phyloP scores from a whole-genome alignment of 352 stramenopile genomes.

The Phytophthora macrochlamydospora region DNA sequence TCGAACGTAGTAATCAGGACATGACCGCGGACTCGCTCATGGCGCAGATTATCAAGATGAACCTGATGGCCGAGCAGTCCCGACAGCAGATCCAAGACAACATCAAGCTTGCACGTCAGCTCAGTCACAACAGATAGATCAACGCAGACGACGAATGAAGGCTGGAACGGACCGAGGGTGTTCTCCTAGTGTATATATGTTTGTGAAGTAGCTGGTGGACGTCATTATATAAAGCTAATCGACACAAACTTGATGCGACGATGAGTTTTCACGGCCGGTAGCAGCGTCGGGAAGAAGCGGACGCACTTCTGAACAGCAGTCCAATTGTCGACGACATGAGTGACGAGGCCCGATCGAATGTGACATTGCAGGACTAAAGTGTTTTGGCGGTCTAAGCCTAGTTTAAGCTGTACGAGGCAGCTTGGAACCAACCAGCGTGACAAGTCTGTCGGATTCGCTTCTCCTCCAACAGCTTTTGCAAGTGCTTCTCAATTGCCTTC shows the following conservation, averaged over 20 bases:
- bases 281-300: too few relatives aligned
- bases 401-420: slow-evolving; percentile 41
- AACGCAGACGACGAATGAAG: slow-evolving; percentile 19
- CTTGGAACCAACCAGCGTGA: slow-evolving; percentile 29
- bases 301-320: too few relatives aligned
- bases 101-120: slow-evolving; percentile 55
- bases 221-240: slow-evolving; percentile 25
- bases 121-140: slow-evolving; percentile 47
- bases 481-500: slow-evolving; percentile 64
- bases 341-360: too few relatives aligned
- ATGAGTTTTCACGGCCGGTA: background rate
- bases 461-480: slow-evolving; percentile 67
- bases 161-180: slow-evolving; percentile 39
- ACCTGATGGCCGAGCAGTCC: slow-evolving; percentile 73
- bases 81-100: slow-evolving; percentile 66
- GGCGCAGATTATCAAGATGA: slow-evolving; percentile 78
- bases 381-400: background rate
- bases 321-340: too few relatives aligned
- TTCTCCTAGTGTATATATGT: slow-evolving; percentile 30
- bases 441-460: slow-evolving; percentile 31
- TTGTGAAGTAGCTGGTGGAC: slow-evolving; percentile 25
- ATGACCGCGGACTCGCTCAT: slow-evolving; percentile 62
- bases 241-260: slow-evolving; percentile 17
- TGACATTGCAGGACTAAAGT: too few relatives aligned
- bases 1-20: slow-evolving; percentile 15